Base-by-base conservation (phyloP, 169 alveolate species). In the Plasmodium adleri region DNA sequence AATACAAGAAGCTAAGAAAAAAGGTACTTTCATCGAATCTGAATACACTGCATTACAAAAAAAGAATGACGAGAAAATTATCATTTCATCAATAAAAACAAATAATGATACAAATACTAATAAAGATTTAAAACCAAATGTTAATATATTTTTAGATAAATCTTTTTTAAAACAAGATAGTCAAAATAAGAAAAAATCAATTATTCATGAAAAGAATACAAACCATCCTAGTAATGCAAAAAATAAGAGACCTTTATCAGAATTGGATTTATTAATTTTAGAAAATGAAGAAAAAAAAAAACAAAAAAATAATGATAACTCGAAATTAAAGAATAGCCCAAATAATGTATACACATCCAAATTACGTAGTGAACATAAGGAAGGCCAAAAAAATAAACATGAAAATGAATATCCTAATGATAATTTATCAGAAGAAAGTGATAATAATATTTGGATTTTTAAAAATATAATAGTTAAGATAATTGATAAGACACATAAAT, bases 281-380 rank as follows among this genome's bases (percentile, higher is more conserved):
- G 90, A 80, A 58, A 80, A 80, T 13, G 90, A 80, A 50, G 90
- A 70, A 68, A 80, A 80, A 56, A 80, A 80, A 67, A 80, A 72
- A 60, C 26, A 13, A 10, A 80, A 70, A 49, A 13, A 13, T 17
- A 64, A 49, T 43, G 17, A 8, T 39, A 9, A 26, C 12, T 45
- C 72, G 22, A 39, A 50, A 10, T 32, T 68, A 58, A 54, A 17
- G n/a, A 68, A 56, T 43, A 43, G 52, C 10, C 20, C 17, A 6
- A 63, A 26, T 17, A 54, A 80, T 56, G 47, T 5, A 6, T 17
- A 39, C 3, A 58, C 3, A 43, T 2, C 54, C 3, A 52, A 74
- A n/a, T 20, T n/a, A 60, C 20, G 6, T 59, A 9, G n/a, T 59
- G 62, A n/a, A 59, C 8, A 43, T 15, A 47, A 58, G 2, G 73